Base-by-base conservation (phyloP, 83 land plant species). In the Picea abies region DNA sequence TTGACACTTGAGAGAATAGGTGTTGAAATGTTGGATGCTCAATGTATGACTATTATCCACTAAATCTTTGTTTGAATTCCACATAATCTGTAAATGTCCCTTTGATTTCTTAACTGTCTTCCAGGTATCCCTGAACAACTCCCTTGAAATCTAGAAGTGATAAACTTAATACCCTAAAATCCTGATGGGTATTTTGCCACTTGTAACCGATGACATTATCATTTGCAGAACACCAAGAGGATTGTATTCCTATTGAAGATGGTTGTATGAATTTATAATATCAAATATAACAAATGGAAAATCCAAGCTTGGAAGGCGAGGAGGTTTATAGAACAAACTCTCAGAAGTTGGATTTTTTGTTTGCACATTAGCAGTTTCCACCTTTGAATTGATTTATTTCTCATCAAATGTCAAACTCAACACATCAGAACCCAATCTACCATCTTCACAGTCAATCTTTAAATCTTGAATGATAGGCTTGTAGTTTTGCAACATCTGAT, bases 181-280 rank as follows among this genome's bases (percentile, higher is more conserved):
- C n/a, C n/a, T n/a, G n/a, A n/a, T n/a, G n/a, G n/a, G n/a, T n/a
- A n/a, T n/a, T n/a, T n/a, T n/a, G n/a, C n/a, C n/a, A n/a, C n/a
- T n/a, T n/a, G n/a, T n/a, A n/a, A n/a, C n/a, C n/a, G n/a, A n/a
- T n/a, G n/a, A n/a, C n/a, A n/a, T n/a, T n/a, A n/a, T n/a, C n/a
- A n/a, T n/a, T n/a, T n/a, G n/a, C n/a, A n/a, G 92, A 17, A 96
- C 96, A 52, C 98, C 99, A 58, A 98, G 92, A 0, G 99, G 99
- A 81, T 97, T 98, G 63, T 90, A 98, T 70, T 92, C 99, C 9
- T 71, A n/a, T 23, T 71, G 76, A 41, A 41, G 44, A 41, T 1
- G 12, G 81, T 81, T 79, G 67, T 91, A 90, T 62, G 94, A 87
- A 39, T 84, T 87, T 81, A 90, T 69, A 80, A 98, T 87, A 86